phyloP scores from a whole-genome alignment of 2,329 filamentous ascomycete genomes.

The Talaromyces sp. region DNA sequence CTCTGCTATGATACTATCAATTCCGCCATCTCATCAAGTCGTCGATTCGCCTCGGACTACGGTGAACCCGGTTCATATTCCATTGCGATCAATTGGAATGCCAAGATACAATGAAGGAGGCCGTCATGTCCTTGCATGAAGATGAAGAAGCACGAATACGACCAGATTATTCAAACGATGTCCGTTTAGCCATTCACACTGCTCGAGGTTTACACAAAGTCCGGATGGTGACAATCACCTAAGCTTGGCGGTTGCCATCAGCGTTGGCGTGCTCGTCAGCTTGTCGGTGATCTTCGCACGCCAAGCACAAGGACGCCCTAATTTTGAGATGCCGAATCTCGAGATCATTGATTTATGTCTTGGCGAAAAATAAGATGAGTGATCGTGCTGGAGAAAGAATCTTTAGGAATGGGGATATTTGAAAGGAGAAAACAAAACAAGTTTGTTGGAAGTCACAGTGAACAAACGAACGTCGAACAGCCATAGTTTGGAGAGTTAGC shows the following conservation, averaged over 20 bases:
- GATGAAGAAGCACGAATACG: neutral
- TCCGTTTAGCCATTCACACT: neutral
- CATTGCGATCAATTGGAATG: neutral
- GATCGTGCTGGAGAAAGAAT: neutral
- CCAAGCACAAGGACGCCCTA: constrained; percentile 8
- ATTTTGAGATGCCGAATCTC: constrained; percentile 1
- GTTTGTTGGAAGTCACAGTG: neutral
- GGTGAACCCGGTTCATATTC: neutral
- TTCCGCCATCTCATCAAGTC: neutral
- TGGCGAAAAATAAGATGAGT: neutral
- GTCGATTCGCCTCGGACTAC: neutral
- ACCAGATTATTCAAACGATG: neutral
- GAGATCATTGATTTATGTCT: neutral
- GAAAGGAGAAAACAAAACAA: neutral
- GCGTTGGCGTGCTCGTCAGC: neutral
- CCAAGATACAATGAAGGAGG: constrained; percentile 11
- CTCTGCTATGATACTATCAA: constrained; percentile 8
- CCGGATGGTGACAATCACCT: constrained; percentile 7
- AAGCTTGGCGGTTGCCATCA: constrained; percentile 6
- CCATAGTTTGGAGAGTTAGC: neutral
- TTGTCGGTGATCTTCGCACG: constrained; percentile 12
- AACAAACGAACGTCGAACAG: neutral
- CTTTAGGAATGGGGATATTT: neutral
- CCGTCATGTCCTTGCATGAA: constrained; percentile 10
- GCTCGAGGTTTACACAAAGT: constrained; percentile 9